Evolutionary conservation across 83 land plant genomes (phyloP).

Genomic region (Thuja plicata): DNA sequence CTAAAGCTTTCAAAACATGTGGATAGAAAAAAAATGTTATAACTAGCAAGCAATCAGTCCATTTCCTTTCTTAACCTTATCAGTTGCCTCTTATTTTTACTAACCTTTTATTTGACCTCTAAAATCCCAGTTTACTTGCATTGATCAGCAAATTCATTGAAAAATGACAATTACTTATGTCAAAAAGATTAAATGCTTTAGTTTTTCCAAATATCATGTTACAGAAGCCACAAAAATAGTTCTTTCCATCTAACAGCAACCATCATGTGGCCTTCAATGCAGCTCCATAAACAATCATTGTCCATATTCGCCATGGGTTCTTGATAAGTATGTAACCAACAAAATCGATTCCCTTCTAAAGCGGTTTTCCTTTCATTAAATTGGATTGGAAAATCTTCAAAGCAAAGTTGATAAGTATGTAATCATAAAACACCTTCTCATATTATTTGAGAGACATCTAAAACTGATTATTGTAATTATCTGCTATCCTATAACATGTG

Average conservation of each 20-base stretch:
- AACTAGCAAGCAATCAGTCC: not conserved
- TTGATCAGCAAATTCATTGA: not conserved
- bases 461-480: not conserved
- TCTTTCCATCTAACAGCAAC: not conserved
- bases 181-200: not conserved
- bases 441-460: too few species aligned
- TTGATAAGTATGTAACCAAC: not conserved
- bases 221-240: not conserved
- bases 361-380: not conserved
- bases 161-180: not conserved
- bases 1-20: not conserved
- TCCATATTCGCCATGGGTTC: not conserved
- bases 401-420: not conserved
- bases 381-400: not conserved
- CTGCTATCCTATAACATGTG: not conserved
- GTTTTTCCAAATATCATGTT: not conserved
- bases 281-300: not conserved
- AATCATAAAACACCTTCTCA: too few species aligned
- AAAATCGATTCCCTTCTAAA: not conserved
- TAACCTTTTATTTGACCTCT: not conserved
- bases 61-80: not conserved
- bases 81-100: not conserved
- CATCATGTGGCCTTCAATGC: not conserved
- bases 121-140: not conserved
- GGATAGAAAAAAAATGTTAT: not conserved